phyloP scores from a whole-genome alignment of 305 asterid species.

The Euphrasia arctica region DNA sequence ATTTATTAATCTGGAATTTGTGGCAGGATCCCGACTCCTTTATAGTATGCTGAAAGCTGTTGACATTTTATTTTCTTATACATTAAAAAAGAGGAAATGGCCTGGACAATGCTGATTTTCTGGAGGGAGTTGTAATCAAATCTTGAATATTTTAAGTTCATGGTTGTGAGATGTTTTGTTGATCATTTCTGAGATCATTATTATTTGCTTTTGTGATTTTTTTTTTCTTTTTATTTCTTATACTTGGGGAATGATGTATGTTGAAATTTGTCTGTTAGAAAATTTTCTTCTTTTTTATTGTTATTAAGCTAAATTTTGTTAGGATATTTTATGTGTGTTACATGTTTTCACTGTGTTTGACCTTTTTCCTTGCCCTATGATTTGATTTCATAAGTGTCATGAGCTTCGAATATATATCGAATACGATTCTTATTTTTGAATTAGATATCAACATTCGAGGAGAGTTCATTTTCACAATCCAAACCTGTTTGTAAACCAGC shows the following conservation, averaged over 20 bases:
- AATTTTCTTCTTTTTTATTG: too few relatives aligned
- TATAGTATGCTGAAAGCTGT: not conserved
- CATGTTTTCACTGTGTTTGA: too few relatives aligned
- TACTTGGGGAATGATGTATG: too few relatives aligned
- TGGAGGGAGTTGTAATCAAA: not conserved
- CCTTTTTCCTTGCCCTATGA: not conserved
- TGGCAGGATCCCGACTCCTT: slow-evolving; percentile 2
- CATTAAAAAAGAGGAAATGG: too few relatives aligned
- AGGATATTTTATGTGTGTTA: too few relatives aligned
- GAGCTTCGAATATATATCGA: too few relatives aligned
- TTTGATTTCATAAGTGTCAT: too few relatives aligned
- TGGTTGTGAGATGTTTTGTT: not conserved
- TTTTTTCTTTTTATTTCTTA: too few relatives aligned
- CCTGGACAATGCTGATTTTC: too few relatives aligned
- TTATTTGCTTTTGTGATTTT: not conserved
- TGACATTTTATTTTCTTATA: not conserved
- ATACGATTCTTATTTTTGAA: not conserved
- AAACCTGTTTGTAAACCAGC: too few relatives aligned
- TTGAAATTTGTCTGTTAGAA: not conserved
- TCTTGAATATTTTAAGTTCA: not conserved
- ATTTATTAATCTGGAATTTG: slow-evolving; percentile 20
- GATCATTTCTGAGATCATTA: not conserved
- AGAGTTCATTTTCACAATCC: not conserved
- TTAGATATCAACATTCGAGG: not conserved
- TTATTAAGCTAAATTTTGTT: too few relatives aligned